Base-by-base conservation (phyloP, 129 eudicot genomes). In the Arctium lappa region DNA sequence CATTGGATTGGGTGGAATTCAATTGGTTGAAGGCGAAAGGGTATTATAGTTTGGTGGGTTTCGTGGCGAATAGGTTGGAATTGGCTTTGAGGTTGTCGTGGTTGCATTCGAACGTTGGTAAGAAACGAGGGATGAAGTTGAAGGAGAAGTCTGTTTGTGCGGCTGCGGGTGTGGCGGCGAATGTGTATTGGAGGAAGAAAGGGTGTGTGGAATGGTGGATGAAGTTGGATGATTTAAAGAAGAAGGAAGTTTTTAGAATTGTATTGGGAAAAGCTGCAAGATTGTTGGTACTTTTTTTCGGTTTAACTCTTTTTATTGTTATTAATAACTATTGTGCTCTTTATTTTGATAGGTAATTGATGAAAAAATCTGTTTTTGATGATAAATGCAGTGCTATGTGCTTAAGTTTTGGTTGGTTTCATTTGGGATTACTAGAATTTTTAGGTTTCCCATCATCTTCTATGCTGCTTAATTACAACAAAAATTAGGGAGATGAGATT, bases 191-290 rank as follows among this genome's bases (percentile, higher is more conserved):
- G 99, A 91, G 99, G 92, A 95, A 95, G 88, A 93, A 87, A 38
- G 99, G 99, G 79, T 93, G 99, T 74, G 80, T 93, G 78, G 97
- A 95, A 80, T 95, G 99, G 99, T 95, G 99, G 99, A 91, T 73
- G 82, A 91, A 85, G 81, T 89, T 95, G 87, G 93, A 93, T 83
- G 79, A 36, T 27, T 72, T 32, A 10, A 79, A 31, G 44, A 91
- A 82, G 88, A 82, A 29, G 82, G 93, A 89, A 73, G 81, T 89
- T 37, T 88, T 87, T 63, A 77, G 74, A 40, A 71, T 63, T 0
- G 76, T 84, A 3, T 74, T 93, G 83, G 97, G 93, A 3, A 90
- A 86, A 85, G 85, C 97, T 22, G 87, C 98, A 5, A 91, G 88
- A 82, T 86, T 68, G 0, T 79, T 92, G 98, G 98, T 94, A 94